Evolutionary conservation across 2,329 filamentous ascomycete species (phyloP).

Genomic region (Fusarium verticillioides): DNA sequence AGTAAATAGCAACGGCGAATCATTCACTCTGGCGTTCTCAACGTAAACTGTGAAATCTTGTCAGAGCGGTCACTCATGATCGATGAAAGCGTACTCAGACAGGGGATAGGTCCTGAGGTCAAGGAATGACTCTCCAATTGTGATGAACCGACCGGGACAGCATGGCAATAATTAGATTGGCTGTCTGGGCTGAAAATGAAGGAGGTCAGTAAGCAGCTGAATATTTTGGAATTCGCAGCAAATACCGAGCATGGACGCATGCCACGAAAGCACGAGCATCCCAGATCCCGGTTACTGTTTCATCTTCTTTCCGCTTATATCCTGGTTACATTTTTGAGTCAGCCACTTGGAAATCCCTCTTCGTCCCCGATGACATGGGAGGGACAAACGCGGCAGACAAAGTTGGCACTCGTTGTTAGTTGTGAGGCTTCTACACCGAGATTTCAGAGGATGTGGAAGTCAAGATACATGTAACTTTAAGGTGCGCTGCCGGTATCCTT

Average conservation of each 20-base stretch:
- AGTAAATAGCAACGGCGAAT: constrained; percentile 23
- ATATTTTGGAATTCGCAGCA: constrained; percentile 10
- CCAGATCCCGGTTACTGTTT: constrained; percentile 30
- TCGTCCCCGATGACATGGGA: constrained; percentile 8
- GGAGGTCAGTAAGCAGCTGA: constrained; percentile 29
- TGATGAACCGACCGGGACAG: neutral
- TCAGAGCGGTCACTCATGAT: neutral
- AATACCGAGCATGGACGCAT: constrained; percentile 25
- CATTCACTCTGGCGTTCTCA: constrained; percentile 1
- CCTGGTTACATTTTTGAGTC: constrained; percentile 6
- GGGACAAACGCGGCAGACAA: constrained; percentile 19
- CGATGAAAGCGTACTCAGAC: neutral
- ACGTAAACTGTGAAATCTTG: neutral
- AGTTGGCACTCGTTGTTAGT: neutral
- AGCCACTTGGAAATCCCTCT: neutral
- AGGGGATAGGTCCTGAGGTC: neutral
- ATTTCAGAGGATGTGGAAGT: neutral
- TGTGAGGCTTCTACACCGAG: neutral
- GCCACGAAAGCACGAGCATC: constrained; percentile 15
- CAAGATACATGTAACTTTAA: neutral
- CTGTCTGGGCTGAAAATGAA: constrained; percentile 11
- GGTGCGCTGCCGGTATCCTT: neutral
- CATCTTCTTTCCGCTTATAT: constrained; percentile 19
- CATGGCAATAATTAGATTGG: neutral
- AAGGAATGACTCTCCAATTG: neutral